A percentile compares a stretch with the other conserved stretches of the same genome.
Evolutionary conservation across 495 filamentous ascomycete genomes (phyloP).

Genomic region (Penicillium dipodomyicola): DNA sequence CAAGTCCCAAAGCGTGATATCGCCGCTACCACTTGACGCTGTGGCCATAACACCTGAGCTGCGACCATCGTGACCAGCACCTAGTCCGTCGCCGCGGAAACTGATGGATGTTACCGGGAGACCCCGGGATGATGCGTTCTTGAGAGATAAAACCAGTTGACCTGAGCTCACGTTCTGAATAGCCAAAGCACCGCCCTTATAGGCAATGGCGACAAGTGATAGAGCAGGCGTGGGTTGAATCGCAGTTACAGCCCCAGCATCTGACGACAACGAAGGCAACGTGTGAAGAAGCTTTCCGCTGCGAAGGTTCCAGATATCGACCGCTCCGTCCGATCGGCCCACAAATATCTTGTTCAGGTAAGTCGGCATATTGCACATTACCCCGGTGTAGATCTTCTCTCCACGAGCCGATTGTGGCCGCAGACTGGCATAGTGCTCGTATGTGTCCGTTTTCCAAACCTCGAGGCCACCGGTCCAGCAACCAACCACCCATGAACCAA

Average conservation of each 20-base stretch:
- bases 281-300: conserved; percentile 86
- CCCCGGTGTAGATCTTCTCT: conserved; percentile 63
- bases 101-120: conserved; percentile 72
- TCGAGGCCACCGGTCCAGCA: conserved; percentile 73
- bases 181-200: conserved; percentile 70
- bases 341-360: conserved; percentile 94
- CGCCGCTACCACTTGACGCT: conserved; percentile 65
- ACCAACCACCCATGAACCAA: conserved; percentile 89
- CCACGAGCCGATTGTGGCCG: conserved; percentile 45
- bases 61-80: conserved; percentile 82
- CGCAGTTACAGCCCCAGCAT: conserved; percentile 73
- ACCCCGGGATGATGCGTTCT: conserved; percentile 51
- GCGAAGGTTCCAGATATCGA: conserved; percentile 97
- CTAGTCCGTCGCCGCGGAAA: conserved; percentile 87
- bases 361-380: conserved; percentile 80
- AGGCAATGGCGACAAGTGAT: conserved; percentile 84
- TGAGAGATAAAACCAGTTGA: conserved; percentile 63
- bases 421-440: conserved; percentile 88
- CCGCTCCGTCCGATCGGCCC: conserved; percentile 77
- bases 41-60: conserved; percentile 85
- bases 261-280: conserved; percentile 63
- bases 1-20: conserved; percentile 94
- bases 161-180: conserved; percentile 80
- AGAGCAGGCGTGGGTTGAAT: conserved; percentile 79
- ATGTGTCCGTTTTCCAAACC: conserved; percentile 80